These are phyloP conservation scores for Rhodotorula sp. DNA, from an alignment of 1,284 basidiomycete species.

Conservation along the genomic window DNA sequence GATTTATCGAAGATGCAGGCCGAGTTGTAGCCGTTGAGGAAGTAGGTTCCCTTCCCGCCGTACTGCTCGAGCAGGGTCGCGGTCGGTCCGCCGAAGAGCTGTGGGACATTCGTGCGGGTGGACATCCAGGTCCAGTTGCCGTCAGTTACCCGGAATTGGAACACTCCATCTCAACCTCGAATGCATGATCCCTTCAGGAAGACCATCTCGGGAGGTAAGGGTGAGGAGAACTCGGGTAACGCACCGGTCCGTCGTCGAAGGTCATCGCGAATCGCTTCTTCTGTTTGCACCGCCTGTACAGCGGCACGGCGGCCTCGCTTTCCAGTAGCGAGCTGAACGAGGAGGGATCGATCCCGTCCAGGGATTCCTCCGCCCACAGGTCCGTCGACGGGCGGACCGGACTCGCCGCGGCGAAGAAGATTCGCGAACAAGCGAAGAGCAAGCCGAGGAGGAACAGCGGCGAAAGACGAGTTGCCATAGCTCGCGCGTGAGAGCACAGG, in stretches of 20 bases:
- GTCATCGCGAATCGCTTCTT: conserved; percentile 37
- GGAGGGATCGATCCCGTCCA: background rate
- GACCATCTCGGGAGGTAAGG: background rate
- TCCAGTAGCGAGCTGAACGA: background rate
- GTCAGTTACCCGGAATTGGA: too few relatives aligned
- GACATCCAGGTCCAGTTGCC: too few relatives aligned
- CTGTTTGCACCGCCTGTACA: conserved; percentile 18
- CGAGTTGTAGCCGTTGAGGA: conserved; percentile 45
- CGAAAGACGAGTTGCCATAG: too few relatives aligned
- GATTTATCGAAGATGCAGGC: conserved; percentile 44
- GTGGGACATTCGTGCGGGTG: background rate
- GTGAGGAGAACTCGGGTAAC: background rate
- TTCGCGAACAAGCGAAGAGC: background rate
- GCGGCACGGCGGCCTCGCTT: background rate
- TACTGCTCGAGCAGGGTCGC: conserved; percentile 27
- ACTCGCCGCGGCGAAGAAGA: background rate
- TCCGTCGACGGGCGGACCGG: too few relatives aligned
- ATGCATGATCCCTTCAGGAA: too few relatives aligned
- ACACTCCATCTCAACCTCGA: too few relatives aligned
- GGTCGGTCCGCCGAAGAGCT: conserved; percentile 37
- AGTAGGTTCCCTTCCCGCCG: conserved; percentile 40
- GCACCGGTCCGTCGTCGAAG: conserved; percentile 42
- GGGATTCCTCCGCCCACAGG: too few relatives aligned
- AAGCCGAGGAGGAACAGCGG: too few relatives aligned
- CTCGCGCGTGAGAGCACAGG: too few relatives aligned